Evolutionary conservation across 2,329 filamentous ascomycete genomes (phyloP).

Genomic region (Sarocladiaceae sp.): DNA sequence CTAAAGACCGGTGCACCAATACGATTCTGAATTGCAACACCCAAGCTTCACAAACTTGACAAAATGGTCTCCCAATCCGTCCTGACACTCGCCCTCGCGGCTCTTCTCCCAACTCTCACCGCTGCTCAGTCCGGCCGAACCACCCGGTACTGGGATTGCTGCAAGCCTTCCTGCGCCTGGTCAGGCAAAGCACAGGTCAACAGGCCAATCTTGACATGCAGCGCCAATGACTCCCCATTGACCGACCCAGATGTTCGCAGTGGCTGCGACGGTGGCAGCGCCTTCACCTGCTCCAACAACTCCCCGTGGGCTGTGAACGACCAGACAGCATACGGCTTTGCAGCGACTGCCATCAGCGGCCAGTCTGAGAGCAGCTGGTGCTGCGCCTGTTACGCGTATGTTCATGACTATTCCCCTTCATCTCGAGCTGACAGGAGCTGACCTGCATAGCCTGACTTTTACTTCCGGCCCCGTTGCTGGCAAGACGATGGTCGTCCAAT

Average conservation of each 20-base stretch:
- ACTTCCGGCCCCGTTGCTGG: constrained; percentile 46
- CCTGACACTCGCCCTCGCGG: not conserved
- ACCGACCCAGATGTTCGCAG: constrained; percentile 41
- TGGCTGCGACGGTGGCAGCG: constrained; percentile 53
- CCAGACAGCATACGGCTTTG: constrained; percentile 58
- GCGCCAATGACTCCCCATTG: constrained; percentile 50
- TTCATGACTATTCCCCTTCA: not conserved
- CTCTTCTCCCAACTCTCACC: not conserved
- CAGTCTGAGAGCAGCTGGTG: constrained; percentile 58
- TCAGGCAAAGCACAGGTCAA: constrained; percentile 49
- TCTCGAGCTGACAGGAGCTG: not conserved
- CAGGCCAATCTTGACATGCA: constrained; percentile 48
- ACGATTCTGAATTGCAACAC: not conserved
- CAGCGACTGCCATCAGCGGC: constrained; percentile 53
- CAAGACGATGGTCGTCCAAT: constrained; percentile 62
- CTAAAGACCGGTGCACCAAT: not conserved
- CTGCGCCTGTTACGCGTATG: constrained; percentile 58
- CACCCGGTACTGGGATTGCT: constrained; percentile 59
- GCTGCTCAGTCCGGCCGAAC: constrained; percentile 17
- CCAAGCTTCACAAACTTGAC: not conserved
- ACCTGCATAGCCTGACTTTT: constrained; percentile 38
- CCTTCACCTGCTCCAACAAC: constrained; percentile 60
- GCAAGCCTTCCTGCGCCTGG: constrained; percentile 66
- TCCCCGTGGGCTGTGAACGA: constrained; percentile 59
- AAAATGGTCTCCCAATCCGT: constrained; percentile 1